These are phyloP conservation scores for Amborella trichopoda DNA, from an alignment of 164 flowering plant genomes.

Conservation along the genomic window DNA sequence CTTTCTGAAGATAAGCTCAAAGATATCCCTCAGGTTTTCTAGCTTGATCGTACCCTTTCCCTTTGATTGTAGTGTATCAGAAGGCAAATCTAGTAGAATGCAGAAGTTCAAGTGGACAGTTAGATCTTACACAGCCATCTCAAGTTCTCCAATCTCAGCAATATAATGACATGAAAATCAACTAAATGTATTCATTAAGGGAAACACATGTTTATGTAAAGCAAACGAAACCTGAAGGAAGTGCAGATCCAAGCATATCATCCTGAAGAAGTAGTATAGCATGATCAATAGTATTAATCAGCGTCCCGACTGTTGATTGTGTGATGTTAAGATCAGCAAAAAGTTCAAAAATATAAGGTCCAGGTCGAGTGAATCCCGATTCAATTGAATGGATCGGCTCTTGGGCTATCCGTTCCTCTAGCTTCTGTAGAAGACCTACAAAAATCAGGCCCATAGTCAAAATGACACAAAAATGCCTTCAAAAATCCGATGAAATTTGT, in stretches of 20 bases:
- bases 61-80: constrained; percentile 20
- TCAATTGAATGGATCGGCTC: constrained; percentile 72
- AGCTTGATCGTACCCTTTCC: constrained; percentile 45
- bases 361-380: constrained; percentile 85
- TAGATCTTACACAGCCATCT: background rate
- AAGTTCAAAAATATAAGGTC: constrained; percentile 81
- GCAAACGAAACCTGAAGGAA: too few relatives aligned
- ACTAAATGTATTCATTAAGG: too few relatives aligned
- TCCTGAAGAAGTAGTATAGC: constrained; percentile 74
- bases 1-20: constrained; percentile 50
- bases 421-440: constrained; percentile 88
- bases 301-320: constrained; percentile 43
- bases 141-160: too few relatives aligned
- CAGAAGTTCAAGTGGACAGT: too few relatives aligned
- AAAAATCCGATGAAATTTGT: too few relatives aligned
- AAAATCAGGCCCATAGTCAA: too few relatives aligned
- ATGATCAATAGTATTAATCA: constrained; percentile 54
- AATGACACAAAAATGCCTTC: too few relatives aligned
- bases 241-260: constrained; percentile 42
- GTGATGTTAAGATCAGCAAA: constrained; percentile 77
- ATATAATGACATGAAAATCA: too few relatives aligned
- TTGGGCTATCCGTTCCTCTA: constrained; percentile 76
- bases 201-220: too few relatives aligned
- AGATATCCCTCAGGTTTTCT: constrained; percentile 62
- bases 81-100: too few relatives aligned